phyloP scores from a whole-genome alignment of 208 protist species.

The Leishmania martiniquensis region DNA sequence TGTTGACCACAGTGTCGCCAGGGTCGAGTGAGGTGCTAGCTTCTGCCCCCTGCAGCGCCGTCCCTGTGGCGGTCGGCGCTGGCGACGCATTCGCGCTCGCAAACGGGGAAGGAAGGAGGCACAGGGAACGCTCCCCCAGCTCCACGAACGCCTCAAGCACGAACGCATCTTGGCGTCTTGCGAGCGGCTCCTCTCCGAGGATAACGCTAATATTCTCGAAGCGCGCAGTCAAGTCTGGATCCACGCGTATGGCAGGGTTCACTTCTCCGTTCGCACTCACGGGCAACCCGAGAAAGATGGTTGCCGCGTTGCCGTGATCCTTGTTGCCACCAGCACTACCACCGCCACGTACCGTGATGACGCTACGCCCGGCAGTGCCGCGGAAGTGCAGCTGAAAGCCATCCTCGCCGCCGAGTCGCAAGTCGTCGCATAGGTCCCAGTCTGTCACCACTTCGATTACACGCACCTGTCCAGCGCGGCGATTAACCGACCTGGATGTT shows the following conservation, averaged over 20 bases:
- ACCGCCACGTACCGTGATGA: constrained; percentile 29
- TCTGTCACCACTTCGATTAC: constrained; percentile 25
- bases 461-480: constrained; percentile 12
- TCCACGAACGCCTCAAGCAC: constrained; percentile 13
- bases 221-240: constrained; percentile 29
- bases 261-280: constrained; percentile 23
- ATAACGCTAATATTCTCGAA: constrained; percentile 27
- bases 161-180: not conserved
- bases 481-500: not conserved
- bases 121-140: constrained; percentile 30
- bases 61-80: not conserved
- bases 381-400: constrained; percentile 28
- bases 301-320: not conserved
- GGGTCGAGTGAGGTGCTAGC: too few species aligned
- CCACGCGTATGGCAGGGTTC: constrained; percentile 23
- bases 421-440: constrained; percentile 19
- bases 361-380: constrained; percentile 16
- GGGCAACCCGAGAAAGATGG: constrained; percentile 11
- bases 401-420: constrained; percentile 24
- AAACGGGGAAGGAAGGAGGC: constrained; percentile 15
- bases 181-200: not conserved
- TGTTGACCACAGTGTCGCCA: not conserved
- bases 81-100: not conserved
- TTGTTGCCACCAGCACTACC: not conserved
- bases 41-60: not conserved